Base-by-base conservation (phyloP, 148 eudicot genomes). In the Chenopodium quinoa region DNA sequence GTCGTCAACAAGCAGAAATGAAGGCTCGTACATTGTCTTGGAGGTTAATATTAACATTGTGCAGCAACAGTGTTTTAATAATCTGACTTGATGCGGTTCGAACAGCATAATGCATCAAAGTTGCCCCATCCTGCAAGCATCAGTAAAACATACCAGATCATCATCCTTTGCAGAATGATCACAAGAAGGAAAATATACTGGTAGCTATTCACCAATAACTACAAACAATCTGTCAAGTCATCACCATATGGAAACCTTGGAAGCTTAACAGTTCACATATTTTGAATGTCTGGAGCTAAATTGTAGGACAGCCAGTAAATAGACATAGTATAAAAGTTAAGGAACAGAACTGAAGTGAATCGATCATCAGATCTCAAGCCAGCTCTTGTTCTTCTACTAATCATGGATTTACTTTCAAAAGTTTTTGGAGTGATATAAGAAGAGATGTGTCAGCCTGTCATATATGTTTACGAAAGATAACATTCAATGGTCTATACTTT, bases 81-180 rank as follows among this genome's bases (percentile, higher is more conserved):
- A 92, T 90, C 80, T 85, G 90, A 82, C 80, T 89, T 83, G 99
- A 90, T 65, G 95, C 95, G 9, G 91, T 84, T 47, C 86, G 87
- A 56, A 96, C 98, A 77, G 99, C 99, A 87, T 92, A 96, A 82
- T 96, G 99, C 94, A 96, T 87, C 83, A 96, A 86, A 25, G 95
- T 93, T 73, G 99, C 98, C 65, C 99, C 98, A 40, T 91, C 95
- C 99, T 96, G 75, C 3, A 46, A 73, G 48, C 79, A 58, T 6
- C 80, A 58, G 77, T 8, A 32, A 16, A 54, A 81, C 25, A 84
- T 14, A 76, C 64, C 72, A 56, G 73, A 10, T 14, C 13, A 27
- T 69, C 54, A 76, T 54, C 20, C 29, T 60, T 60, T 31, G 46
- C 54, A 58, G 12, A 34, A 82, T 37, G 52, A 63, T 22, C 54